Percentiles rank a stretch among this genome's conserved stretches.
These are phyloP conservation scores for Inonotus obliquus DNA, from an alignment of 1,284 basidiomycete species.

Conservation along the genomic window DNA sequence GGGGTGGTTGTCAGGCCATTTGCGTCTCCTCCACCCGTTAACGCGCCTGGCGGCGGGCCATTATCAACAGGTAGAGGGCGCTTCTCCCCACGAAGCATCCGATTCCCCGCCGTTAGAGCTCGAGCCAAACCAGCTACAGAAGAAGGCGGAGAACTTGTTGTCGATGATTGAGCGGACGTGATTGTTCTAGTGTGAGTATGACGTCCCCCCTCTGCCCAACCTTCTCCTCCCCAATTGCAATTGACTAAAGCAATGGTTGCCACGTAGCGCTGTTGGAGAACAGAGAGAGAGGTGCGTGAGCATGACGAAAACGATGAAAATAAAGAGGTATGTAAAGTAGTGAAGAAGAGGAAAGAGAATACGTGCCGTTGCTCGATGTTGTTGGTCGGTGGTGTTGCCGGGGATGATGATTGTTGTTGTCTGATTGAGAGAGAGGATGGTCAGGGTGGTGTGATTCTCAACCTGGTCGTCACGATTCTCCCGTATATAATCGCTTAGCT, in stretches of 20 bases:
- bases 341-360: background rate
- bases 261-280: no score
- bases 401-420: no score
- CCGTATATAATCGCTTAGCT: no score
- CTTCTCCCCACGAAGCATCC: slow-evolving; percentile 18
- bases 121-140: background rate
- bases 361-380: background rate
- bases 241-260: no score
- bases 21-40: background rate
- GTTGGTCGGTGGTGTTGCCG: background rate
- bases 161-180: no score
- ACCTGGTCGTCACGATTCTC: no score
- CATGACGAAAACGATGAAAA: background rate
- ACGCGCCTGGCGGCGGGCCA: background rate
- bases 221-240: no score
- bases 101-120: background rate
- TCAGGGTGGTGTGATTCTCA: background rate
- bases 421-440: background rate
- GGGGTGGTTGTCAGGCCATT: no score
- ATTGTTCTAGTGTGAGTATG: no score
- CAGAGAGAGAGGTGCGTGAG: background rate
- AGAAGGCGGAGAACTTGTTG: no score
- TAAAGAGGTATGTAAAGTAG: background rate
- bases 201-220: no score
- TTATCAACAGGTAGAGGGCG: slow-evolving; percentile 9